A percentile compares a stretch with the other conserved stretches of the same genome.
Evolutionary conservation across 2,329 filamentous ascomycete genomes (phyloP).

Genomic region (Penicillium sp.): DNA sequence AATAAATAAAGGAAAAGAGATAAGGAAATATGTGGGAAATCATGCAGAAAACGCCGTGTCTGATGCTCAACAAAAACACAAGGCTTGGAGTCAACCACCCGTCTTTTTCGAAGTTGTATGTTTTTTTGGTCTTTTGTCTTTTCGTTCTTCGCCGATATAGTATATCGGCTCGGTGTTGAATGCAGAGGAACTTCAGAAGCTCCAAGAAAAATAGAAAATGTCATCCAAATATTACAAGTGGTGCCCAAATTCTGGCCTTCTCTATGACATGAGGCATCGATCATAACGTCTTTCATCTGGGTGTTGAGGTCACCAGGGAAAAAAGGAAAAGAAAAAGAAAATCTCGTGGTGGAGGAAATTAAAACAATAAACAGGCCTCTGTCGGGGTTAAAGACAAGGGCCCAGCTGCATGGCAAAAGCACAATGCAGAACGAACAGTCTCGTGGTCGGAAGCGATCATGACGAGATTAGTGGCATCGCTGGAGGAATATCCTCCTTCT

Average conservation of each 20-base stretch:
- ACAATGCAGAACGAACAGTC: conserved; percentile 4
- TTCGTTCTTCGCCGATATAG: not conserved
- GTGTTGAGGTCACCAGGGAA: conserved; percentile 27
- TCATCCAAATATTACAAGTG: conserved; percentile 28
- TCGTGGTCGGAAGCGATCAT: conserved; percentile 20
- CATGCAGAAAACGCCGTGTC: conserved; percentile 23
- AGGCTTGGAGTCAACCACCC: conserved; percentile 13
- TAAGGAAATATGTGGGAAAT: not conserved
- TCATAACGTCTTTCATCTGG: conserved; percentile 42
- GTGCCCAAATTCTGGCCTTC: conserved; percentile 30
- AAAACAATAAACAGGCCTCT: not conserved
- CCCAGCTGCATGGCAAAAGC: not conserved
- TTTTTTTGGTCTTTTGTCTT: conserved; percentile 13
- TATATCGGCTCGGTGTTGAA: not conserved
- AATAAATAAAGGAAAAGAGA: not conserved
- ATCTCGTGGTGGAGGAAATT: conserved; percentile 4
- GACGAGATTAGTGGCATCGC: conserved; percentile 10
- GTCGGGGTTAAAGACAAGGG: not conserved
- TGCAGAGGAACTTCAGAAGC: conserved; percentile 10
- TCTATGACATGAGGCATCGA: conserved; percentile 45
- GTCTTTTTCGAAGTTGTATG: conserved; percentile 9
- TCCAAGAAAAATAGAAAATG: conserved; percentile 12
- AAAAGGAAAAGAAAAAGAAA: not conserved
- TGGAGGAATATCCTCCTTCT: not conserved
- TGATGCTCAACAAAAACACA: conserved; percentile 22